Evolutionary conservation across 192 early-diverging fungal species (phyloP), one percentile per base, ranked within the genome.

Genomic region (Jimgerdemannia lactiflua): DNA sequence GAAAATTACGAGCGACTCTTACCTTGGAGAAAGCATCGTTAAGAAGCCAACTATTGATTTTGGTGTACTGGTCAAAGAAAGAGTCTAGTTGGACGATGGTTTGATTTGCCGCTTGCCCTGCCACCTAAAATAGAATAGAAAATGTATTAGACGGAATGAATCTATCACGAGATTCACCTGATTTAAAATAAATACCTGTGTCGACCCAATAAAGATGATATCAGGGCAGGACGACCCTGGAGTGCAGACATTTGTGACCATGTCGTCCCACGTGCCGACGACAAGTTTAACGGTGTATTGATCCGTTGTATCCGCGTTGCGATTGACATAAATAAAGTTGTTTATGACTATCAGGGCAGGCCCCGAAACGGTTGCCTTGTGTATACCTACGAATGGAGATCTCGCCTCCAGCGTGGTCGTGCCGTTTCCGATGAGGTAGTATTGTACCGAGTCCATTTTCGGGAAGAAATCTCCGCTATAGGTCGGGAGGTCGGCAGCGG

Each of bases 131-230:
- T 3, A 63, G 29, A 64, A 40, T 73, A 10, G 14, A 66, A 67
- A 39, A 39, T 14, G 40, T 8, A 6, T 65, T 4, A 59, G 49
- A 59, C 49, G 49, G 49, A 59, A 2, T 59, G 14, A 59, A 59
- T 10, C 14, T 10, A 59, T 10, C 49, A 59, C 49, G 14, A 14
- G 14, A 59, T 10, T 14, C 14, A 59, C 49, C 14, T 1, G 49
- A 14, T 10, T 0, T 0, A 59, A 59, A 59, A 59, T 59, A 0
- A 63, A 67, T 73, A 73, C 72, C 72, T 73, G 54, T 2, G 72
- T 73, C 41, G 72, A 65, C 40, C 72, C 72, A 7, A 73, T n/a
- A 65, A 73, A 67, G 8, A 73, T 43, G 64, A 73, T 64, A 66
- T 73, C 72, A 43, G 72, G 72, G 65, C 72, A 73, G 29, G 65